Base-by-base conservation (phyloP, 257 asterid genomes). In the Coffea canephora region DNA sequence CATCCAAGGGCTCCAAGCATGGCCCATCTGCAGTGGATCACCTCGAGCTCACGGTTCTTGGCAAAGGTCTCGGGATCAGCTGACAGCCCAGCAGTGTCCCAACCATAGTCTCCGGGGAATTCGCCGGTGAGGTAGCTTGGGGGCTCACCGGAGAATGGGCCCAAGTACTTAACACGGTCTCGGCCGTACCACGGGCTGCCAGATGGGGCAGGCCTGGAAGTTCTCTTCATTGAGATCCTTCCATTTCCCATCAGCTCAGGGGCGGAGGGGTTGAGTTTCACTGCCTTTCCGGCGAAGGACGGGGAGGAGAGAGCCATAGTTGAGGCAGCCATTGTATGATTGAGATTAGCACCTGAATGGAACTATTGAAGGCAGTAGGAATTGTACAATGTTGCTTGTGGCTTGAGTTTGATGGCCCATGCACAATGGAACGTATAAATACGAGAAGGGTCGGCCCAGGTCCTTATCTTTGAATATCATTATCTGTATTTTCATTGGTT, bases 401-500 rank as follows among this genome's bases (percentile, higher is more conserved):
- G 76, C 39, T 25, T n/a, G 76, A 48, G 45, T 27, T 25, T 49
- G 13, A 0, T 6, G 3, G 45, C n/a, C 45, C 16, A 15, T 69
- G 64, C 8, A 15, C 45, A n/a, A 1, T 8, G 7, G 10, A 23
- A 39, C 15, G 27, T 48, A 48, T 48, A 48, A 48, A 48, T 48
- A 72, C 27, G 46, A 27, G 6, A 2, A 2, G 8, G 45, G 3
- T 1, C 15, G 23, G 6, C 25, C n/a, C 7, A 6, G 64, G 76
- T 50, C 77, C 77, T 73, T 73, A 73, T 73, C 77, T 27, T 73
- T 52, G 27, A 50, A 50, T 8, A 73, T 73, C 77, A 48, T 13
- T 50, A 50, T 25, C 43, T 27, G 13, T 16, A 54, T n/a, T 73
- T 52, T 27, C 21, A 73, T 73, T 73, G 77, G 77, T 52, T 50